Base-by-base conservation (phyloP, 2,329 filamentous ascomycete species). In the Neurospora crassa region DNA sequence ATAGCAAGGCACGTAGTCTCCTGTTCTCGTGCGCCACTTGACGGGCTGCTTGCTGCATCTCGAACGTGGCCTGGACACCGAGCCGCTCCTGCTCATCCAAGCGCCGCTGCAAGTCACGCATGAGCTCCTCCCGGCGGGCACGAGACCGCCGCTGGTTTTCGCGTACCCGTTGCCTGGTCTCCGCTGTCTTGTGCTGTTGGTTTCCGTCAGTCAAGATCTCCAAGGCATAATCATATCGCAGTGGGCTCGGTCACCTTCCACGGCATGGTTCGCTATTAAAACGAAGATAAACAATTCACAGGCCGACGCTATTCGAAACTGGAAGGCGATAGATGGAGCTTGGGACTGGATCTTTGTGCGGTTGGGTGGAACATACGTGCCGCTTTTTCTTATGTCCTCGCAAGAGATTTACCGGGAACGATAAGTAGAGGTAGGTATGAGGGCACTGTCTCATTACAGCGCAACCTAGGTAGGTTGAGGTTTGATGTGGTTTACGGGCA, bases 1-100 rank as follows among this genome's bases (percentile, higher is more conserved):
- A 45, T 45, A 45, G 43, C 43, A 45, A 45, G n/a, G 79, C 78
- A 16, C 83, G 79, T 37, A 88, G 77, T 40, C 81, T 77, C 68
- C n/a, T 29, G 29, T 29, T 29, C 29, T 29, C 29, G 29, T 29
- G 29, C 29, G 29, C 29, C 4, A 29, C 29, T 29, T 29, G 29
- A 29, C 29, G 29, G 29, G 29, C 29, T 29, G 29, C 29, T 5
- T 29, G 29, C 29, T 29, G 29, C 29, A 29, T 29, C 4, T 29
- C 29, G 29, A 29, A 29, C 29, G 29, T 29, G 29, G 29, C 29
- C 29, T 29, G 29, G 29, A 29, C 29, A 29, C 29, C 29, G 29
- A 29, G 29, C 29, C 4, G 29, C 29, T 29, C 29, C 29, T 29
- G 29, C 29, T 29, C 29, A 29, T 29, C 29, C 29, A 29, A 29